phyloP scores from a whole-genome alignment of 441 rosid species.

The Bruguiera hainesii region DNA sequence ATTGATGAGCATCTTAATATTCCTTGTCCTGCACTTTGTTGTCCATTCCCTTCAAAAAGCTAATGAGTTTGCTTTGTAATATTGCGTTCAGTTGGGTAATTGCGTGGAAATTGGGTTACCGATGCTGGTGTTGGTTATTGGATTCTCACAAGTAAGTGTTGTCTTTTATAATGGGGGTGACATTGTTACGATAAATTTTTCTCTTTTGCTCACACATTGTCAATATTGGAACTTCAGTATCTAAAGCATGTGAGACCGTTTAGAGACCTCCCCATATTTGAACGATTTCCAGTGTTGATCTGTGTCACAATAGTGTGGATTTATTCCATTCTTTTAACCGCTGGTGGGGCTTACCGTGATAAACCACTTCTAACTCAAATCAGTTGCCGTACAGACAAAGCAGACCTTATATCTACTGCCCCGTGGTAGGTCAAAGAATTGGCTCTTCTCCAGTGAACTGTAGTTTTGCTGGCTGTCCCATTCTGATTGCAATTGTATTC shows the following conservation, averaged over 20 bases:
- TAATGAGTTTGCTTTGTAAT: conserved; percentile 1
- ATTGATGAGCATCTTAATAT: background rate
- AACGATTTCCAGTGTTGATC: conserved; percentile 86
- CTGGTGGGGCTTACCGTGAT: conserved; percentile 90
- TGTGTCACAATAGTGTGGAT: conserved; percentile 75
- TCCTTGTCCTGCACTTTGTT: background rate
- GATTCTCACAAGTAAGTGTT: conserved; percentile 72
- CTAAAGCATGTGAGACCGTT: conserved; percentile 74
- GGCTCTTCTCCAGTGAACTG: conserved; percentile 4
- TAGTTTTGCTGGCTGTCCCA: background rate
- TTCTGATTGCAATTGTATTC: conserved; percentile 16
- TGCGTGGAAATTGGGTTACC: conserved; percentile 95
- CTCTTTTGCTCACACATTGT: conserved; percentile 14
- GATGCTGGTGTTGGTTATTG: conserved; percentile 77
- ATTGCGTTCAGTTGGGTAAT: conserved; percentile 59
- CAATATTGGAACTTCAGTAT: conserved; percentile 55
- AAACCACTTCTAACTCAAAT: conserved; percentile 61
- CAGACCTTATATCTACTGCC: conserved; percentile 91
- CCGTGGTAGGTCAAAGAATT: conserved; percentile 63
- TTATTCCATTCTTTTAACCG: conserved; percentile 85
- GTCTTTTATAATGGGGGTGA: background rate
- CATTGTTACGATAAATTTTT: conserved; percentile 5
- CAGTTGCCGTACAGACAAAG: conserved; percentile 92
- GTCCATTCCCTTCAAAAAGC: background rate
- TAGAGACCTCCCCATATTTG: conserved; percentile 70